Base-by-base conservation (phyloP, 2,329 filamentous ascomycete genomes). In the Sporothrix pallida region DNA sequence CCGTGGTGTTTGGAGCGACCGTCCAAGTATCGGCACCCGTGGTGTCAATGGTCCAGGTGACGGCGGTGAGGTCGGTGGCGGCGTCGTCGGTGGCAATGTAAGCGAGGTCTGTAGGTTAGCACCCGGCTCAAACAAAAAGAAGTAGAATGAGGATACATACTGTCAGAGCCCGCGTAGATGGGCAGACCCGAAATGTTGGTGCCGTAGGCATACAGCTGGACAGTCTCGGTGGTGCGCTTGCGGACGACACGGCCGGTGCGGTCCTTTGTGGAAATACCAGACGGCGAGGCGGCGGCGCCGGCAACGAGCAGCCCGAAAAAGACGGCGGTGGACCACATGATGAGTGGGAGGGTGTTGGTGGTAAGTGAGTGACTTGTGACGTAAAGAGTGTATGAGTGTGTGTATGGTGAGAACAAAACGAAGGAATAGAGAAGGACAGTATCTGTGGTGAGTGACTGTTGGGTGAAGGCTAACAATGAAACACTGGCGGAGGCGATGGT, bases 41-140 rank as follows among this genome's bases (percentile, higher is more conserved):
- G 23, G 70, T 58, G 70, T 74, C 73, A 31, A 74, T 72, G 13
- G 63, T 72, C 70, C 73, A 73, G 48, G 67, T 73, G 44, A 73
- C 17, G 46, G 65, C 56, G 54, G 72, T 73, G 54, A 70, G 20
- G 67, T 73, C 63, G 54, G 44, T 44, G 26, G 58, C 26, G 20
- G 56, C 56, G 1, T 23, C 20, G 20, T 60, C 52, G 17, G 71
- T 31, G 4, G 50, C 72, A n/a, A 73, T 10, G 52, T 73, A 73
- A 9, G 72, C 72, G 23, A 73, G 65, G 54, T 52, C 72, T 73
- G 23, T n/a, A 0, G 2, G 50, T 52, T 8, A 52, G 50, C 15
- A n/a, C 44, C 44, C 44, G 12, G n/a, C 44, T 10, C 15, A n/a
- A 9, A 10, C n/a, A 56, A 23, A 23, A 48, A 3, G 10, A 13